phyloP scores from a whole-genome alignment of 148 eudicot genomes.

The Camellia granthamiana region DNA sequence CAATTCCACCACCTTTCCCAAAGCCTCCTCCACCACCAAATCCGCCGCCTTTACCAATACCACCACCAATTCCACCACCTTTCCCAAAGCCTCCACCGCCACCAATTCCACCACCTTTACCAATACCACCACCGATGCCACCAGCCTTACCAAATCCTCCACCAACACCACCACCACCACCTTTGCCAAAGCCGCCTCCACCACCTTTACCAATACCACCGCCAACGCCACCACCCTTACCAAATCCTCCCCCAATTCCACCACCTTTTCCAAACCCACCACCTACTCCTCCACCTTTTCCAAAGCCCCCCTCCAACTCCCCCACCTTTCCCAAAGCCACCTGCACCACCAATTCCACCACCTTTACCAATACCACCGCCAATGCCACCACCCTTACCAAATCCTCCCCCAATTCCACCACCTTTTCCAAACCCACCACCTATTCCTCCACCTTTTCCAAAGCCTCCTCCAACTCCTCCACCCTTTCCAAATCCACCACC shows the following conservation, averaged over 20 bases:
- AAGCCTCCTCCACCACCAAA: not conserved
- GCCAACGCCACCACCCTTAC: conserved; percentile 15
- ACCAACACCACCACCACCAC: conserved; percentile 18
- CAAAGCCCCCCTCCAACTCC: conserved; percentile 16
- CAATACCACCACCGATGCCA: conserved; percentile 15
- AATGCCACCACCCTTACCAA: not conserved
- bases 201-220: conserved; percentile 17
- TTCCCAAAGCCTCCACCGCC: conserved; percentile 1
- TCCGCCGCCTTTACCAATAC: not conserved
- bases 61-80: conserved; percentile 9
- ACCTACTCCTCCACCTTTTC: not conserved
- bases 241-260: conserved; percentile 12
- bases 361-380: conserved; percentile 14
- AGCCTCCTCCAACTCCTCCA: not conserved
- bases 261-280: conserved; percentile 10
- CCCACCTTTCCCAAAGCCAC: conserved; percentile 1
- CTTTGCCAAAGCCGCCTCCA: conserved; percentile 13
- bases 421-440: conserved; percentile 10
- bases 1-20: not conserved
- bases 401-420: not conserved
- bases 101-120: conserved; percentile 11
- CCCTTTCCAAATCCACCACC: not conserved
- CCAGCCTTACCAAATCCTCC: conserved; percentile 11
- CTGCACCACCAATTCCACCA: conserved; percentile 14
- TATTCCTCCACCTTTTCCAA: not conserved